Evolutionary conservation across 1,139 yeast genomes (phyloP).

Genomic region (Magnusiomyces suaveolens): DNA sequence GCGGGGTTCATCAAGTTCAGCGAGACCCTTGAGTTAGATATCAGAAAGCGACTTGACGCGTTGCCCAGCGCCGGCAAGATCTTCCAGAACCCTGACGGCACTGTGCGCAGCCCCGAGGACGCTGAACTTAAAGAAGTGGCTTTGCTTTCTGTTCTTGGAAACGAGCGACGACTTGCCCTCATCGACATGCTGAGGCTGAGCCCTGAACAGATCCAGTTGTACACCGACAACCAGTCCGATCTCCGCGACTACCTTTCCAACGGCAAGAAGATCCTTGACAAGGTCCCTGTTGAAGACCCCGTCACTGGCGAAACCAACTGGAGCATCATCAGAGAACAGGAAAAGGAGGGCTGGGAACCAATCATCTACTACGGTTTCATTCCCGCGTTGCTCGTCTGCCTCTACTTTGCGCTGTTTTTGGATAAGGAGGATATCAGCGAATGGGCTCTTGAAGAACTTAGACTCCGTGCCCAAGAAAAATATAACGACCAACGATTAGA

Average conservation of each 20-base stretch:
- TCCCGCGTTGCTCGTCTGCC: conserved; percentile 46
- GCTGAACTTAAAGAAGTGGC: conserved; percentile 67
- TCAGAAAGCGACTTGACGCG: conserved; percentile 25
- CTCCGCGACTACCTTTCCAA: conserved; percentile 49
- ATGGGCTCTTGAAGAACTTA: conserved; percentile 80
- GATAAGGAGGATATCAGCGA: conserved; percentile 42
- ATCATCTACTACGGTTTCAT: conserved; percentile 61
- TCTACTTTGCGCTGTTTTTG: conserved; percentile 40
- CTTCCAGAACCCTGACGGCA: conserved; percentile 70
- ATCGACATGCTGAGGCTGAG: conserved; percentile 53
- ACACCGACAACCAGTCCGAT: conserved; percentile 54
- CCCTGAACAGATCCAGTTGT: conserved; percentile 49
- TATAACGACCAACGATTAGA: conserved; percentile 55
- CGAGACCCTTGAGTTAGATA: conserved; percentile 26
- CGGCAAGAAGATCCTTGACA: conserved; percentile 64
- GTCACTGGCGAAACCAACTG: conserved; percentile 71
- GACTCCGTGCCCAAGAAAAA: conserved; percentile 63
- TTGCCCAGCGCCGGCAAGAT: conserved; percentile 33
- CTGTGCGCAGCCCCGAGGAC: conserved; percentile 63
- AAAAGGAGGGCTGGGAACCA: conserved; percentile 81
- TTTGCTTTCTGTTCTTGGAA: conserved; percentile 54
- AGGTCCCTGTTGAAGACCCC: conserved; percentile 74
- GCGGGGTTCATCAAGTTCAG: conserved; percentile 18
- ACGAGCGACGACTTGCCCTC: conserved; percentile 49
- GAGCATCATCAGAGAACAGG: conserved; percentile 67